Base-by-base conservation (phyloP, 2,329 filamentous ascomycete genomes). In the Xenoacremonium recifei region DNA sequence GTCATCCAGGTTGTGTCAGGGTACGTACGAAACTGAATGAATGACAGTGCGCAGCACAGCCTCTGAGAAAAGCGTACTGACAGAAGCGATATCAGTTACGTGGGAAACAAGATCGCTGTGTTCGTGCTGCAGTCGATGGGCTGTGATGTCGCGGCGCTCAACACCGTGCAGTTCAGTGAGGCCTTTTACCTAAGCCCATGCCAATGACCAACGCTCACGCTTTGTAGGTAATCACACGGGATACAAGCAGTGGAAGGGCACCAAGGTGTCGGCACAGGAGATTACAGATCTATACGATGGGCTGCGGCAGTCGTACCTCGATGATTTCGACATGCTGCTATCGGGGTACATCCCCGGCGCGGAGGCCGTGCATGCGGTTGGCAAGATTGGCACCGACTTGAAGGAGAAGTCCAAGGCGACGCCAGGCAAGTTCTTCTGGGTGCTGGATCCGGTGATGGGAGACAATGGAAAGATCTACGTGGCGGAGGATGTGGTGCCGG, bases 111-210 rank as follows among this genome's bases (percentile, higher is more conserved):
- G 59, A 96, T 99, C 75, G 91, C 91, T 31, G 90, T 90, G 2
- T 95, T 96, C 61, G 89, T 91, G 53, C 85, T 99, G 77, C 92
- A 99, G 66, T 86, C 87, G 1, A 71, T 99, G 37, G 93, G 93
- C 35, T 96, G 90, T 61, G 92, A 99, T 59, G 92, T 96, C 6
- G 87, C 90, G 7, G 89, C 90, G 3, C 77, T 99, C 58, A 96
- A 99, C 64, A 99, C 93, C 0, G 93, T 99, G 6, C 87, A 99
- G 59, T 99, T 96, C 72, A 97, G 92, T 96, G 73, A 66, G 85
- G 17, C 21, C 12, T 9, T 19, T 34, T 7, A 5, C 32, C 16
- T 9, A 5, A 34, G 9, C 27, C 35, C 18, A 15, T 9, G 6
- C n/a, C n/a, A n/a, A 27, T 9, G 6, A 20, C 5, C 32, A 5